A percentile compares a stretch with the other conserved stretches of the same genome.
phyloP scores from a whole-genome alignment of 805 yeast species.

The Kodamaea nitidulidarum region DNA sequence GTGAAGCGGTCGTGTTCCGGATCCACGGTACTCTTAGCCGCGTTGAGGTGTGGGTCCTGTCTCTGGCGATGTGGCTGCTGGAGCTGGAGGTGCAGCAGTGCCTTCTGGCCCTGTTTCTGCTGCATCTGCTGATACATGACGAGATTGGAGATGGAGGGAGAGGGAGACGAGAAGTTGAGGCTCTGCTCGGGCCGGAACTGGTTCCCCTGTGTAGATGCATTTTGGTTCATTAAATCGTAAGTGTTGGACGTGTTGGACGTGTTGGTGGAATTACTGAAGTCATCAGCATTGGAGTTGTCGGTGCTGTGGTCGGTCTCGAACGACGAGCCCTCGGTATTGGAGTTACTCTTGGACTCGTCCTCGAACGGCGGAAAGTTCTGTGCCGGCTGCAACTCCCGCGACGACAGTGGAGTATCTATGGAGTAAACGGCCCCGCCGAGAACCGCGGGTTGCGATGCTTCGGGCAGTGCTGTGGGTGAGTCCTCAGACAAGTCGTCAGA shows the following conservation, averaged over 20 bases:
- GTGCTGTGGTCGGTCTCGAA: slow-evolving; percentile 9
- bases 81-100: slow-evolving; percentile 6
- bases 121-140: slow-evolving; percentile 13
- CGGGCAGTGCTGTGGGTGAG: not conserved
- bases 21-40: too few species aligned
- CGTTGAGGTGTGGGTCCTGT: not conserved
- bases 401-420: not conserved
- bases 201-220: slow-evolving; percentile 11
- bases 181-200: slow-evolving; percentile 28
- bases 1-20: not conserved
- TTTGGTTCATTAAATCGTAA: slow-evolving; percentile 9
- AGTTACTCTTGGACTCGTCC: not conserved
- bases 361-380: not conserved
- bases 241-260: slow-evolving; percentile 9
- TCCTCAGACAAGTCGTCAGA: too few species aligned
- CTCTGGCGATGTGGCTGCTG: slow-evolving; percentile 4
- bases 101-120: slow-evolving; percentile 11
- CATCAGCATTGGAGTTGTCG: slow-evolving; percentile 8
- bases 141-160: slow-evolving; percentile 13
- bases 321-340: not conserved
- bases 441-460: not conserved
- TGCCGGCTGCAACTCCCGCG: not conserved
- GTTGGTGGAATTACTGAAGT: slow-evolving; percentile 8
- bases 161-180: slow-evolving; percentile 19
- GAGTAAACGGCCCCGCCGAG: too few species aligned